Percentiles rank a stretch among this genome's conserved stretches.
Evolutionary conservation across 805 yeast species (phyloP).

Genomic region (Starmerella kuoi): DNA sequence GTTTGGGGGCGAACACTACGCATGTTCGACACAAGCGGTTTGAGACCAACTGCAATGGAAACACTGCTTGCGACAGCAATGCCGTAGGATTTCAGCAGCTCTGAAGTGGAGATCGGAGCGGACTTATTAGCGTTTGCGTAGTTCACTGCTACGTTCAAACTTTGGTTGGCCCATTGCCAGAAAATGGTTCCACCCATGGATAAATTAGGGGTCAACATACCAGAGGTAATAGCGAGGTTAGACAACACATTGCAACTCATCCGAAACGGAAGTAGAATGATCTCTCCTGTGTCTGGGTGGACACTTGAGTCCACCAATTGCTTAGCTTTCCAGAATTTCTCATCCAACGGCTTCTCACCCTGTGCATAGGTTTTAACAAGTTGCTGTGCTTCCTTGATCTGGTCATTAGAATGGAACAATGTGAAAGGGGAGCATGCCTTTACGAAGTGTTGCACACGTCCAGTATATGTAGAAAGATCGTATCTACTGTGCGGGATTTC

Average conservation of each 20-base stretch:
- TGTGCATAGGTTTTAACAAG: constrained; percentile 60
- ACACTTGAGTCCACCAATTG: constrained; percentile 77
- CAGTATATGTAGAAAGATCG: constrained; percentile 76
- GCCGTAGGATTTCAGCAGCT: constrained; percentile 65
- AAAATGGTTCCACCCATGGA: constrained; percentile 84
- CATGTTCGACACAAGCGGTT: constrained; percentile 78
- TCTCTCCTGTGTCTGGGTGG: constrained; percentile 94
- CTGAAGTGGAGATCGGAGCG: constrained; percentile 71
- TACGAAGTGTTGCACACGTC: constrained; percentile 89
- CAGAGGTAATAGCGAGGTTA: constrained; percentile 87
- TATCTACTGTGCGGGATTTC: constrained; percentile 33
- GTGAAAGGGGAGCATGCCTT: constrained; percentile 83
- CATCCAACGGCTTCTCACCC: constrained; percentile 58
- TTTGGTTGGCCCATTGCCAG: constrained; percentile 98
- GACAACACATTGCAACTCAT: constrained; percentile 94
- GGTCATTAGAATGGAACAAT: constrained; percentile 58
- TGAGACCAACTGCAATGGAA: constrained; percentile 87
- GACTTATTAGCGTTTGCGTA: constrained; percentile 93
- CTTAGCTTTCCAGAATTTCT: constrained; percentile 82
- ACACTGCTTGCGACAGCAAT: constrained; percentile 92
- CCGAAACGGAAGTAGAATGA: constrained; percentile 84
- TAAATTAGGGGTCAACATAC: constrained; percentile 92
- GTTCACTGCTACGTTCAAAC: constrained; percentile 91
- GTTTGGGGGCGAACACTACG: constrained; percentile 59
- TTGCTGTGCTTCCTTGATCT: constrained; percentile 51